Evolutionary conservation across 768 basidiomycete species (phyloP).

Genomic region (Macrolepiota fuliginosa): DNA sequence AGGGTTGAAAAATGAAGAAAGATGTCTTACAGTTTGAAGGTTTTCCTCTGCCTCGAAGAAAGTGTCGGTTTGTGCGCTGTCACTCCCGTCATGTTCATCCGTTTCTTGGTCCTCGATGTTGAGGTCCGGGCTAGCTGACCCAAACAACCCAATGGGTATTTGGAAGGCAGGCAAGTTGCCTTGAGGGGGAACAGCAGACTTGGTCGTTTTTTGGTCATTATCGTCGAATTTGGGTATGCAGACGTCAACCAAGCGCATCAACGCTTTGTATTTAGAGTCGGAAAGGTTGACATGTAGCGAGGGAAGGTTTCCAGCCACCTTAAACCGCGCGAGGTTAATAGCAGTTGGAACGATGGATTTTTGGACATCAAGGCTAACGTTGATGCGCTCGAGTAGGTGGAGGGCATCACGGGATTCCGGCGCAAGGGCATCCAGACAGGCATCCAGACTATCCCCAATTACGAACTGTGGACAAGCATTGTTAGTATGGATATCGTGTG

Average conservation of each 20-base stretch:
- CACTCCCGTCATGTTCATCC: slow-evolving; percentile 32
- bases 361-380: slow-evolving; percentile 84
- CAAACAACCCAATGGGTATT: slow-evolving; percentile 55
- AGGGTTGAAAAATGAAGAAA: background rate
- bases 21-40: slow-evolving; percentile 43
- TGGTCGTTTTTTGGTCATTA: slow-evolving; percentile 29
- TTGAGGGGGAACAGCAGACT: slow-evolving; percentile 16
- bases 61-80: slow-evolving; percentile 36
- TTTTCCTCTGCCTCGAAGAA: slow-evolving; percentile 78
- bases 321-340: slow-evolving; percentile 82
- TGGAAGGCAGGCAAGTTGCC: slow-evolving; percentile 39
- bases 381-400: slow-evolving; percentile 91
- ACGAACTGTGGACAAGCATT: slow-evolving; percentile 59
- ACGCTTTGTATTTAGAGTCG: slow-evolving; percentile 84
- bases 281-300: slow-evolving; percentile 87
- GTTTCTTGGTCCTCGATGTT: slow-evolving; percentile 54
- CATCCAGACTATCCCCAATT: slow-evolving; percentile 78
- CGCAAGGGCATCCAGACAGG: slow-evolving; percentile 78
- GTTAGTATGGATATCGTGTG: slow-evolving; percentile 20
- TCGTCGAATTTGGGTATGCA: slow-evolving; percentile 81
- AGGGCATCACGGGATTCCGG: slow-evolving; percentile 55
- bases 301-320: slow-evolving; percentile 86
- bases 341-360: slow-evolving; percentile 90
- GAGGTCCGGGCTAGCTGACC: slow-evolving; percentile 50
- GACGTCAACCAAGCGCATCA: slow-evolving; percentile 92